Conservation (phyloP, 208 protist species). For the Trypanosoma boissoni region DNA sequence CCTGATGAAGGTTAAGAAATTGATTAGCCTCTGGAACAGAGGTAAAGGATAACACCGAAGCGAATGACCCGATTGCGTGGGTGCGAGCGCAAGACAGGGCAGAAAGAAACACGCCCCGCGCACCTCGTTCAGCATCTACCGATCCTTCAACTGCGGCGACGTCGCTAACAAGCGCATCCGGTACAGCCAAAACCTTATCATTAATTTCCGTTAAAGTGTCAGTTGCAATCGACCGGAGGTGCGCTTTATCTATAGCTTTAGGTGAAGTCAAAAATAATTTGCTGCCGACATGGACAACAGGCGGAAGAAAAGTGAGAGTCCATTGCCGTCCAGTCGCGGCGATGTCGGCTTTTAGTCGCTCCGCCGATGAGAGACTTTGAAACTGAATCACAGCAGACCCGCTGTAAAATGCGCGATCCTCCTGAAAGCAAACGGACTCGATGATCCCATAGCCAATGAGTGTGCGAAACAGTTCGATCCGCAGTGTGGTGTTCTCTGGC, state of each 20-base stretch:
- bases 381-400: slow-evolving; percentile 59
- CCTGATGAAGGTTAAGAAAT: slow-evolving; percentile 52
- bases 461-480: slow-evolving; percentile 53
- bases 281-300: slow-evolving; percentile 37
- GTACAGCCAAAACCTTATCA: slow-evolving; percentile 29
- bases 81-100: slow-evolving; percentile 28
- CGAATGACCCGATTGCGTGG: slow-evolving; percentile 44
- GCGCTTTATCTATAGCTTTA: slow-evolving; percentile 23
- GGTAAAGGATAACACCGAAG: slow-evolving; percentile 40
- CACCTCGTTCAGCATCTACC: neutral
- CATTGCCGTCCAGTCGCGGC: slow-evolving; percentile 30
- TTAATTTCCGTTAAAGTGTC: slow-evolving; percentile 16
- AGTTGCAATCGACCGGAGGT: slow-evolving; percentile 13
- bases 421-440: slow-evolving; percentile 48
- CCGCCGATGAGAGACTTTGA: slow-evolving; percentile 63
- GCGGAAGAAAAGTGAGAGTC: slow-evolving; percentile 39
- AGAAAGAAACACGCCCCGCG: slow-evolving; percentile 8
- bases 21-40: slow-evolving; percentile 41
- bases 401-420: slow-evolving; percentile 51
- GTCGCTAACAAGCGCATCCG: slow-evolving; percentile 16
- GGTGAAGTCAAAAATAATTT: slow-evolving; percentile 46
- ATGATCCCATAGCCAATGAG: slow-evolving; percentile 64
- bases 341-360: slow-evolving; percentile 51
- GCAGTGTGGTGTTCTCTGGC: slow-evolving; percentile 37
- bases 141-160: neutral